Evolutionary conservation across 1,139 yeast genomes (phyloP), one percentile per base, ranked within the genome.

Genomic region (Arxiozyma telluris): DNA sequence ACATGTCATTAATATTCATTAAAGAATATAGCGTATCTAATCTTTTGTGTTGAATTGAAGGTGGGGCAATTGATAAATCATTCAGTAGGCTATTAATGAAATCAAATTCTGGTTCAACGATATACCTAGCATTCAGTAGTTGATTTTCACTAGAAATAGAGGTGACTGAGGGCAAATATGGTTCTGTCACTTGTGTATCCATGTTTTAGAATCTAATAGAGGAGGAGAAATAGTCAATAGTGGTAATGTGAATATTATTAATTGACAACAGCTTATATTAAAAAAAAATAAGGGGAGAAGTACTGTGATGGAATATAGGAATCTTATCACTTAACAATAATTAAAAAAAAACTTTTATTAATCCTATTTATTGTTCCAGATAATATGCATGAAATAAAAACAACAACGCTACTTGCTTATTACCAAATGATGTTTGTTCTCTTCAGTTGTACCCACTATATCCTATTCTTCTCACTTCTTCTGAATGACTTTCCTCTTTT

Each of bases 11-110:
- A 30, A 66, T 45, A 43, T 58, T 59, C 46, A 64, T 47, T n/a
- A 64, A 49, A 17, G 60, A 56, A n/a, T 57, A 55, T 39, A 65
- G 46, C 11, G 60, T 50, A 54, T 65, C 68, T 44, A 66, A 52
- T 48, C 65, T 65, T 45, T 57, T 41, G 41, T 53, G 50, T 34
- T 56, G 58, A 3, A 52, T 25, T 4, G 44, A 52, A 11, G 44
- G 12, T 9, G 47, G n/a, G 20, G 57, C 58, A 3, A 27, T 25
- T 6, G 18, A 3, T 12, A 57, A 55, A n/a, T 61, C 51, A 21
- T 54, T 50, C 34, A 60, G 18, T 34, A 46, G 30, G 12, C 34
- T n/a, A 17, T 18, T 27, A 8, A 46, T 38, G 15, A 46, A 46
- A 12, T 49, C 49, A 12, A 50, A 44, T 6, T 59, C 52, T 2